A percentile compares a stretch with the other conserved stretches of the same genome.
Conservation (phyloP, 2,329 filamentous ascomycete species). For the Colletotrichum horii region DNA sequence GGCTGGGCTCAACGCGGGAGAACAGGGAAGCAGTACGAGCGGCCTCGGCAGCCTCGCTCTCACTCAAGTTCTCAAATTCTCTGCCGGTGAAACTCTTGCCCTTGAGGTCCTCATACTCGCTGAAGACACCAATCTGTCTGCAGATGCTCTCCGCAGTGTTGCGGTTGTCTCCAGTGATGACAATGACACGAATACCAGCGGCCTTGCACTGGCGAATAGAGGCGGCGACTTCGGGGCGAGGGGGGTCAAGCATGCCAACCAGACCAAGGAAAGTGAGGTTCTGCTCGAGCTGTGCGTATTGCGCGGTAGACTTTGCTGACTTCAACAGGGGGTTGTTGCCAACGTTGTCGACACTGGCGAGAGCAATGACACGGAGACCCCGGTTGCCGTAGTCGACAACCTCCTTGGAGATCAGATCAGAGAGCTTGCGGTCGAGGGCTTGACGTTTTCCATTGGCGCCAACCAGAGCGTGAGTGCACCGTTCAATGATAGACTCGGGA, state of each 20-base stretch:
- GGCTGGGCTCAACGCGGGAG: conserved; percentile 91
- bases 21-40: conserved; percentile 89
- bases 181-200: conserved; percentile 94
- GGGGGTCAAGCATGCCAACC: conserved; percentile 95
- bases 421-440: conserved; percentile 71
- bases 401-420: conserved; percentile 75
- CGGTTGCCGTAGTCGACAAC: conserved; percentile 89
- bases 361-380: conserved; percentile 91
- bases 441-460: conserved; percentile 82
- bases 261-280: conserved; percentile 93
- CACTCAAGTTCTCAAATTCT: conserved; percentile 86
- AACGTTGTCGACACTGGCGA: conserved; percentile 84
- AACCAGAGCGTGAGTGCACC: conserved; percentile 82
- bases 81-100: conserved; percentile 96
- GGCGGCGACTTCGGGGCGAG: conserved; percentile 85
- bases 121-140: conserved; percentile 95
- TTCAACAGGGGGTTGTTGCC: conserved; percentile 71
- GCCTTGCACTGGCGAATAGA: conserved; percentile 90
- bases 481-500: conserved; percentile 90
- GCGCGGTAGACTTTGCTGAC: conserved; percentile 79
- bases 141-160: conserved; percentile 98
- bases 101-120: conserved; percentile 76
- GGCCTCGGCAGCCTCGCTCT: conserved; percentile 80
- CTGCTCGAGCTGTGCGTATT: conserved; percentile 89
- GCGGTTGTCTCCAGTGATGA: conserved; percentile 97